phyloP scores from a whole-genome alignment of 2,329 filamentous ascomycete genomes.

The Beauveria australis region DNA sequence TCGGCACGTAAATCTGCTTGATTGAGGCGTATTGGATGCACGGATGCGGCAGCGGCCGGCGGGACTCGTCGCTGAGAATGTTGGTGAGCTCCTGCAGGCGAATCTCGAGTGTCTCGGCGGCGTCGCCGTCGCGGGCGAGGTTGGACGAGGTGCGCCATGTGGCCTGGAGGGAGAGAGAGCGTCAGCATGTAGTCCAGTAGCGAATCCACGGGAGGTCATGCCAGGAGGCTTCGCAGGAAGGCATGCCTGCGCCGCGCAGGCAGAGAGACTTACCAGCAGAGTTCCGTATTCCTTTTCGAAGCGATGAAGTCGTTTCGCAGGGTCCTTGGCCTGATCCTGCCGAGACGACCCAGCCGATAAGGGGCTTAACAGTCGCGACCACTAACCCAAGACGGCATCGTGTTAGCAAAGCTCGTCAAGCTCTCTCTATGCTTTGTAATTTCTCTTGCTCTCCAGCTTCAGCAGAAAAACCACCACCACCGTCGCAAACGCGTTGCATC shows the following conservation, averaged over 20 bases:
- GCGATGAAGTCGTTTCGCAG: constrained; percentile 54
- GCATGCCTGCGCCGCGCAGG: too few species aligned
- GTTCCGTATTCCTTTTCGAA: constrained; percentile 60
- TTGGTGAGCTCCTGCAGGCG: constrained; percentile 56
- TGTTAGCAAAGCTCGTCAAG: constrained; percentile 2
- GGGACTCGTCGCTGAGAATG: constrained; percentile 81
- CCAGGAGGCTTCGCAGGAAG: too few species aligned
- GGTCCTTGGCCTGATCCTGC: constrained; percentile 54
- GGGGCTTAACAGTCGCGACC: constrained; percentile 59
- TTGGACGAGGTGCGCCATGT: constrained; percentile 56
- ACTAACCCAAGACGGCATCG: constrained; percentile 32
- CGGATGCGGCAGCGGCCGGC: constrained; percentile 79
- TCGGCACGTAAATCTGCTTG: constrained; percentile 81
- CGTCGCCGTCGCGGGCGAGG: constrained; percentile 50
- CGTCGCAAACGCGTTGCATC: neutral
- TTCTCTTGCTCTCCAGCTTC: neutral
- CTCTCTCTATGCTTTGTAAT: neutral
- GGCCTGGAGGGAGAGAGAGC: constrained; percentile 24
- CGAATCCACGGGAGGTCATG: neutral
- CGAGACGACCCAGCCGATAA: constrained; percentile 47
- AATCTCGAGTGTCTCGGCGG: constrained; percentile 54
- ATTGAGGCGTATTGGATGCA: constrained; percentile 82
- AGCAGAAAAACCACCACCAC: neutral
- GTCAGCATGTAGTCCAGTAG: neutral
- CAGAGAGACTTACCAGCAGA: constrained; percentile 39